These are phyloP conservation scores for Lolium rigidum DNA, from an alignment of 176 grass and related monocot species.

Conservation along the genomic window DNA sequence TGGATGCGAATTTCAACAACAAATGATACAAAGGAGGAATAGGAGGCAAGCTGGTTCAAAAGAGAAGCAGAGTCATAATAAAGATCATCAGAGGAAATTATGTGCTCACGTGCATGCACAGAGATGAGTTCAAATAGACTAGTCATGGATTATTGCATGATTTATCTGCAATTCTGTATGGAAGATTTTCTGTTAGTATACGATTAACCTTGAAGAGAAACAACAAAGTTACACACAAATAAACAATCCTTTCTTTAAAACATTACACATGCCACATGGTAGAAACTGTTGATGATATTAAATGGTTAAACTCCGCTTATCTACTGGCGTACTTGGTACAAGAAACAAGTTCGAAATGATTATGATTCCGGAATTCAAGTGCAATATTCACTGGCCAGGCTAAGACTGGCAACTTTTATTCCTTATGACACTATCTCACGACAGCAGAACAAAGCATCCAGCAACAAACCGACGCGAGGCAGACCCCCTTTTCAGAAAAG, in stretches of 20 bases:
- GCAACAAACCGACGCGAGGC: background rate
- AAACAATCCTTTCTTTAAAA: background rate
- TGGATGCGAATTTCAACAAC: background rate
- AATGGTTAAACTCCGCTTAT: background rate
- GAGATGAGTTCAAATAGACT: background rate
- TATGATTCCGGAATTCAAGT: background rate
- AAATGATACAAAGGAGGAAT: background rate
- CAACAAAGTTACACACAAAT: background rate
- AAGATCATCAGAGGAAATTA: background rate
- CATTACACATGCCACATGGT: background rate
- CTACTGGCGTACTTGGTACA: background rate
- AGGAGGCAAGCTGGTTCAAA: constrained; percentile 17
- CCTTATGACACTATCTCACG: background rate
- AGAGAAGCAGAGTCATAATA: background rate
- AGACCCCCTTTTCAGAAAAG: background rate
- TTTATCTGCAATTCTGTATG: background rate
- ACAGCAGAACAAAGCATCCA: background rate
- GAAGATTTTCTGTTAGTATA: background rate
- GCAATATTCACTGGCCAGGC: background rate
- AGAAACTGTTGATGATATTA: constrained; percentile 1
- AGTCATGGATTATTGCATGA: background rate
- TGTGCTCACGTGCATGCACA: background rate
- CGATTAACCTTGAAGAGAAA: background rate
- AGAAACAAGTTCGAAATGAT: background rate
- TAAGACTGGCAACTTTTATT: background rate